Base-by-base conservation (phyloP, 169 alveolate species). In the Plasmodium ovale region DNA sequence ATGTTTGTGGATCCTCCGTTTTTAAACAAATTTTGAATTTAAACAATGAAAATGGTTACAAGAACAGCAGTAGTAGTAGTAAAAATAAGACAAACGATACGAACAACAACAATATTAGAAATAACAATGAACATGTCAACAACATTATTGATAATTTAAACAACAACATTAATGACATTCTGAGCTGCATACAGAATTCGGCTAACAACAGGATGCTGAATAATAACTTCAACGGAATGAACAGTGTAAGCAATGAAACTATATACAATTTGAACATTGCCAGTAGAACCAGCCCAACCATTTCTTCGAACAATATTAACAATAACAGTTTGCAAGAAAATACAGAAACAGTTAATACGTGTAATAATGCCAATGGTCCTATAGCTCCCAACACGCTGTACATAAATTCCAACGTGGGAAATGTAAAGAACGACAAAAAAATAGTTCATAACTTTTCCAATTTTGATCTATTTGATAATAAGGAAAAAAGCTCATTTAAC, bases 241-340 rank as follows among this genome's bases (percentile, higher is more conserved):
- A 68, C 37, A 77, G 88, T 62, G 77, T 64, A 16, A 77, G 88
- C 19, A 77, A 77, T 77, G 88, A 77, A 47, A 77, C 88, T 4
- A 77, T 77, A 25, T 77, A 77, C 67, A 77, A 77, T 77, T 77
- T 77, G 37, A 77, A 77, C n/a, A 47, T n/a, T 27, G 19, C 68
- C 2, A 77, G 62, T 53, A 77, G 88, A 53, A 35, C 25, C 5
- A 77, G 77, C 19, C 72, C 73, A 14, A 77, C 59, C 31, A 77
- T 54, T 7, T 77, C 88, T 12, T 77, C 77, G 12, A 77, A 77
- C 54, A 77, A 60, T 77, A 67, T 44, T 64, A 51, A 77, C 27
- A 77, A 60, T n/a, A 77, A 31, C 25, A 62, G 51, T 16, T 21
- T 77, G 54, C 88, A 77, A 53, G 88, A 77, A 10, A 77, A 77